Conservation (phyloP, 306 rosid species). For the Canavalia gladiata region DNA sequence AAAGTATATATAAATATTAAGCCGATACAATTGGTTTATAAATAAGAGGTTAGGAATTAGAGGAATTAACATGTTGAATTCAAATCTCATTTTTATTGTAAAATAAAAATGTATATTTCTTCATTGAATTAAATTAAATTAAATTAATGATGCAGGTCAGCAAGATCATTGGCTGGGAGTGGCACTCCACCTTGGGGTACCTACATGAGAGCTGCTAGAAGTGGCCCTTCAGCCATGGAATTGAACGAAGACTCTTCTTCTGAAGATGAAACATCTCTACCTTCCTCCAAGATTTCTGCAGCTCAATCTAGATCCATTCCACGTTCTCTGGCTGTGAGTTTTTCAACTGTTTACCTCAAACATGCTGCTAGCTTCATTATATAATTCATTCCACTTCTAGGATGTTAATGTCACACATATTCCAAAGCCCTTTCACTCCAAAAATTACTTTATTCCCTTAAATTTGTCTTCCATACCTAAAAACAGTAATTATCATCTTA, state of each 20-base stretch:
- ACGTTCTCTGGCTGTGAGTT: slow-evolving; percentile 61
- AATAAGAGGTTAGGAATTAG: too few species aligned
- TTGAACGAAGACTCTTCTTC: slow-evolving; percentile 64
- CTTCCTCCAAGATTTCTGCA: slow-evolving; percentile 36
- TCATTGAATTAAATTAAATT: neutral
- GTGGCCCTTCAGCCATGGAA: slow-evolving; percentile 81
- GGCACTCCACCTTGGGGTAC: slow-evolving; percentile 84
- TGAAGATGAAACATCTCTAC: slow-evolving; percentile 67
- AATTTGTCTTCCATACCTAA: neutral
- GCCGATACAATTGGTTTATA: too few species aligned
- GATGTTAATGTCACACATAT: too few species aligned
- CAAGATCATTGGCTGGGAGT: slow-evolving; percentile 86
- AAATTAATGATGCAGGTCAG: slow-evolving; percentile 65
- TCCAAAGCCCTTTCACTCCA: neutral
- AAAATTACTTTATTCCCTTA: neutral
- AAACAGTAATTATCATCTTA: too few species aligned
- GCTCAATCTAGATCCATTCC: slow-evolving; percentile 71
- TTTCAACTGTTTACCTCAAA: slow-evolving; percentile 14
- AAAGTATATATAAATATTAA: neutral
- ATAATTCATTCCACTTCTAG: too few species aligned
- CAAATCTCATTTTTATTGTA: too few species aligned
- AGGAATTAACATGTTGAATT: too few species aligned
- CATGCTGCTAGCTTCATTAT: neutral
- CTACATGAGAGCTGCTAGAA: slow-evolving; percentile 68
- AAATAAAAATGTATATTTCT: too few species aligned